phyloP scores from a whole-genome alignment of 495 filamentous ascomycete genomes.

The Penicillium manginii region DNA sequence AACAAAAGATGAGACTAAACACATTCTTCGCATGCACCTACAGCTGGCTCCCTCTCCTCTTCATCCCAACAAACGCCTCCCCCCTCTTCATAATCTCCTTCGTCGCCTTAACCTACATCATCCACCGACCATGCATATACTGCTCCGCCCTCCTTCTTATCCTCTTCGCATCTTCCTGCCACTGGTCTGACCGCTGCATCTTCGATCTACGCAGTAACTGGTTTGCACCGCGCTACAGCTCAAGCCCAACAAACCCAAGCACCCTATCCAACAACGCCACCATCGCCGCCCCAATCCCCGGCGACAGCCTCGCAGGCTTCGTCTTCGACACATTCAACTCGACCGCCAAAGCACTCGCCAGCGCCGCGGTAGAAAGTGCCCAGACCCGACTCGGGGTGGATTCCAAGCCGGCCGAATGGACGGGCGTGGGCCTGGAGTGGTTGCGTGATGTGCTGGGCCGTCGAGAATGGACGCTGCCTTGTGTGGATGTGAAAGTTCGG shows the following conservation, averaged over 20 bases:
- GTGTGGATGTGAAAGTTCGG: slow-evolving; percentile 78
- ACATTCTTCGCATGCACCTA: background rate
- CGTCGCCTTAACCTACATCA: slow-evolving; percentile 85
- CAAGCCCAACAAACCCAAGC: slow-evolving; percentile 26
- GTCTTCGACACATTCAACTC: slow-evolving; percentile 68
- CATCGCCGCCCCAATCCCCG: slow-evolving; percentile 22
- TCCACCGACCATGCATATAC: slow-evolving; percentile 89
- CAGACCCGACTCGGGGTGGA: slow-evolving; percentile 46
- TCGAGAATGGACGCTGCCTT: slow-evolving; percentile 82
- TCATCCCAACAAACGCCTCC: slow-evolving; percentile 70
- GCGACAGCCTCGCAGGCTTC: slow-evolving; percentile 47
- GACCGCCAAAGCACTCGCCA: slow-evolving; percentile 66
- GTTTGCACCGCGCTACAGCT: slow-evolving; percentile 69
- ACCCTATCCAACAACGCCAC: slow-evolving; percentile 23
- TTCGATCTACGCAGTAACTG: slow-evolving; percentile 83
- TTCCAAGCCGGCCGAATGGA: slow-evolving; percentile 60
- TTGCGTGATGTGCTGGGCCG: slow-evolving; percentile 72
- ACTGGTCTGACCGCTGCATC: slow-evolving; percentile 90
- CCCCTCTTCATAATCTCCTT: slow-evolving; percentile 88
- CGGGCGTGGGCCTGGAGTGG: slow-evolving; percentile 83
- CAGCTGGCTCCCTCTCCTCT: slow-evolving; percentile 49
- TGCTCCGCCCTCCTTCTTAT: slow-evolving; percentile 87
- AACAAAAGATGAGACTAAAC: too few relatives aligned
- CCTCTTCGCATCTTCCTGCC: slow-evolving; percentile 85
- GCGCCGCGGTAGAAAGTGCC: slow-evolving; percentile 66